A percentile compares a stretch with the other conserved stretches of the same genome.
phyloP scores from a whole-genome alignment of 805 yeast genomes.

The Saccharomycopsis sp. region DNA sequence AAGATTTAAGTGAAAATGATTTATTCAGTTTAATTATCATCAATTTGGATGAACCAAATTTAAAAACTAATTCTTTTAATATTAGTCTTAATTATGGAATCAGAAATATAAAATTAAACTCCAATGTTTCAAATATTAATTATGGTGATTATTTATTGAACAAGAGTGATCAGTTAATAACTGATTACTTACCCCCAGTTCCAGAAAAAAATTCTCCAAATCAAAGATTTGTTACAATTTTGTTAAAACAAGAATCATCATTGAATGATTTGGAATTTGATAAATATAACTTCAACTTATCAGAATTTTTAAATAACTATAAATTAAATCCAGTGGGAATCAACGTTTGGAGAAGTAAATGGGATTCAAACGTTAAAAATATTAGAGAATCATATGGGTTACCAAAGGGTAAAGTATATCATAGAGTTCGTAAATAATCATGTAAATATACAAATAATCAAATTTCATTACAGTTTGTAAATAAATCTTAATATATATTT shows the following conservation, averaged over 20 bases:
- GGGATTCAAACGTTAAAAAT: constrained; percentile 61
- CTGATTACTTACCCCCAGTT: constrained; percentile 69
- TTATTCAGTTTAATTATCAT: constrained; percentile 72
- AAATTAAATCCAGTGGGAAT: constrained; percentile 77
- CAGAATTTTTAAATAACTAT: constrained; percentile 49
- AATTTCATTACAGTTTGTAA: background rate
- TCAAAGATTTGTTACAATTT: constrained; percentile 86
- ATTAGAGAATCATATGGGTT: constrained; percentile 69
- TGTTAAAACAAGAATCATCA: constrained; percentile 55
- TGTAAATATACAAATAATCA: background rate
- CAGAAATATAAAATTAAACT: constrained; percentile 49
- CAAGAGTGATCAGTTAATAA: too few relatives aligned
- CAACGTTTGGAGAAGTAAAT: constrained; percentile 78
- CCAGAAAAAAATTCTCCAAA: constrained; percentile 82
- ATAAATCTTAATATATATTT: background rate
- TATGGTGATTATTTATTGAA: constrained; percentile 33
- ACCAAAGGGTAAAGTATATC: constrained; percentile 65
- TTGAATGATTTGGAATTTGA: constrained; percentile 19
- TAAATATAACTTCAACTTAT: constrained; percentile 56
- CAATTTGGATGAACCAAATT: constrained; percentile 86
- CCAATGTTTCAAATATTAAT: constrained; percentile 46
- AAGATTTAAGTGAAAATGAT: constrained; percentile 26
- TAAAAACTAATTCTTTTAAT: constrained; percentile 52
- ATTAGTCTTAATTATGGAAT: constrained; percentile 75
- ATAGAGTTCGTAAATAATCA: constrained; percentile 35